Evolutionary conservation across 306 rosid species (phyloP).

Genomic region (Prinsepia uniflora): DNA sequence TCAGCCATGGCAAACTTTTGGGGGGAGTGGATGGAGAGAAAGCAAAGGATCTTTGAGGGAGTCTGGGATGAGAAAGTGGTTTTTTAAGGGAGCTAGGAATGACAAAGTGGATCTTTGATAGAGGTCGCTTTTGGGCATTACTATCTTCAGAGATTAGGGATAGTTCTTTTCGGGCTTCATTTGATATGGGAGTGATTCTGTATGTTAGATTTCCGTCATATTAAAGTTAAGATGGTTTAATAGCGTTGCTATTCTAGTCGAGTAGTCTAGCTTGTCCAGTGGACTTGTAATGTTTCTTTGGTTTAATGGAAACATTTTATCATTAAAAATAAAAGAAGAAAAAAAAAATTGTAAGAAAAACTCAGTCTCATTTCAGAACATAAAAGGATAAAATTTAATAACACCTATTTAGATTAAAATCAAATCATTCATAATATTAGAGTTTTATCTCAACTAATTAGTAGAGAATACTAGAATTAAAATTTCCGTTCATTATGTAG

Average conservation of each 20-base stretch:
- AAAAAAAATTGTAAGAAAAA: background rate
- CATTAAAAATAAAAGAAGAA: background rate
- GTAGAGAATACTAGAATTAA: background rate
- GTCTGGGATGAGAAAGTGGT: background rate
- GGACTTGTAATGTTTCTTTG: background rate
- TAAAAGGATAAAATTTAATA: background rate
- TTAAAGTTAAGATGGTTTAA: background rate
- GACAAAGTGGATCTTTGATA: too few species aligned
- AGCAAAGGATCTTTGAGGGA: background rate
- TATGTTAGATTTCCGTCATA: background rate
- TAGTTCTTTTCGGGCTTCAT: background rate
- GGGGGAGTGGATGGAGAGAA: background rate
- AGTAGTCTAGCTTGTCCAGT: background rate
- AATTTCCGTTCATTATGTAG: too few species aligned
- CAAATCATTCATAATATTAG: background rate
- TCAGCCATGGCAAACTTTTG: background rate
- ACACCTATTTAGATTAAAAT: background rate
- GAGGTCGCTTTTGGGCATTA: background rate
- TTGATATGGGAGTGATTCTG: background rate
- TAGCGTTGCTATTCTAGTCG: background rate
- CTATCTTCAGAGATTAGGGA: background rate
- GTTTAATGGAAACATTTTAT: background rate
- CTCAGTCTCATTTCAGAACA: background rate
- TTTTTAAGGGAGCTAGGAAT: background rate
- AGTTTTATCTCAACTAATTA: background rate